These are phyloP conservation scores for Ophiostoma tasmaniense DNA, from an alignment of 2,329 filamentous ascomycete genomes.

Conservation along the genomic window DNA sequence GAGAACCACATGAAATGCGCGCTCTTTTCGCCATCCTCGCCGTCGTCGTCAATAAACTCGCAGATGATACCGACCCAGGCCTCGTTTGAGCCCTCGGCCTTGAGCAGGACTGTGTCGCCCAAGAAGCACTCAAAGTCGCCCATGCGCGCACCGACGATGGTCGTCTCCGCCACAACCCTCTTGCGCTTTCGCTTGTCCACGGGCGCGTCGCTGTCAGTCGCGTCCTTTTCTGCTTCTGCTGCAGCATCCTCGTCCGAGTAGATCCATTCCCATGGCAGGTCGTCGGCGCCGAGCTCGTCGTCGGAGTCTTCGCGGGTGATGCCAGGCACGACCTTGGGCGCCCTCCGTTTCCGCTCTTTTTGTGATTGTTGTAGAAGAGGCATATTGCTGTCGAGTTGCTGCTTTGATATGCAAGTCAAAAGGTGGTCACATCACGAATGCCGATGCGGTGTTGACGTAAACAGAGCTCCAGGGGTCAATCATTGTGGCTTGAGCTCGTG, in stretches of 20 bases:
- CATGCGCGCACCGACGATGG: conserved; percentile 74
- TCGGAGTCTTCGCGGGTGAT: conserved; percentile 72
- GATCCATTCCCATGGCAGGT: conserved; percentile 72
- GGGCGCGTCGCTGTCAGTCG: neutral
- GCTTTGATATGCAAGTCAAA: neutral
- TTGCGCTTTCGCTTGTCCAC: conserved; percentile 27
- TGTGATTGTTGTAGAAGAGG: conserved; percentile 15
- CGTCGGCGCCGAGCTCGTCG: conserved; percentile 70
- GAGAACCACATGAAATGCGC: conserved; percentile 96
- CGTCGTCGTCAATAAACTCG: conserved; percentile 65
- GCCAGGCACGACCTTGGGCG: conserved; percentile 36
- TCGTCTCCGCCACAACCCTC: conserved; percentile 29
- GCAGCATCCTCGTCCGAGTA: conserved; percentile 39
- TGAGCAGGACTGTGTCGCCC: conserved; percentile 78
- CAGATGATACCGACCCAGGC: conserved; percentile 89
- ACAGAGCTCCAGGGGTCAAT: conserved; percentile 1
- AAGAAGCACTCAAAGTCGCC: conserved; percentile 71
- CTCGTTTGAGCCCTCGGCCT: conserved; percentile 77
- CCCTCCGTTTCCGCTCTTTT: conserved; percentile 12
- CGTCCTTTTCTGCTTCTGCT: conserved; percentile 4
- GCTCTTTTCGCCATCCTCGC: conserved; percentile 63
- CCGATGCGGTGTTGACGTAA: neutral
- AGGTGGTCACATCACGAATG: neutral
- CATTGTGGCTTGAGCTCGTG: conserved; percentile 1
- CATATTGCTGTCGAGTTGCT: conserved; percentile 12